Evolutionary conservation across 768 basidiomycete species (phyloP).

Genomic region (Dacryopinax primogenitus): DNA sequence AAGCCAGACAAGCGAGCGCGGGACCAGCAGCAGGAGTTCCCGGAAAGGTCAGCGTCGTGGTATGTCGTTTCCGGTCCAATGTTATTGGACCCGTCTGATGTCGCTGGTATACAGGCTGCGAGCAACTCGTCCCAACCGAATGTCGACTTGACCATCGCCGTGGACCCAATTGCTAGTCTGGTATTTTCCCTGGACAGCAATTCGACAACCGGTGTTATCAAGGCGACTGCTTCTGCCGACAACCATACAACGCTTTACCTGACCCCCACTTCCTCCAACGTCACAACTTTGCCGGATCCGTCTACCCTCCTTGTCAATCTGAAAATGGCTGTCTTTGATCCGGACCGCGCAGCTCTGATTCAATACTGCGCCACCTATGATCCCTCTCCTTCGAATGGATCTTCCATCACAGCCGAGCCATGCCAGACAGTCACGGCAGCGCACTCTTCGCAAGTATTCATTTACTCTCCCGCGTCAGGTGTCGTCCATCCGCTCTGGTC

Average conservation of each 20-base stretch:
- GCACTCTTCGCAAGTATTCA: neutral
- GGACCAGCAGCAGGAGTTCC: neutral
- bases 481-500: neutral
- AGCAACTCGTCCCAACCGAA: neutral
- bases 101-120: neutral
- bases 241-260: slow-evolving; percentile 2
- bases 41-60: slow-evolving; percentile 7
- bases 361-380: neutral
- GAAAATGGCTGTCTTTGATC: neutral
- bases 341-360: neutral
- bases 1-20: neutral
- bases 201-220: neutral
- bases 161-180: neutral
- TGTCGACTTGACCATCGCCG: neutral
- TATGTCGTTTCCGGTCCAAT: neutral
- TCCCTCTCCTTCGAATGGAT: neutral
- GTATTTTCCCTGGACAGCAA: neutral
- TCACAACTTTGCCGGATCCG: neutral
- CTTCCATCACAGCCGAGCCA: neutral
- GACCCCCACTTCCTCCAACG: neutral
- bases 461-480: neutral
- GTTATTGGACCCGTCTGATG: neutral
- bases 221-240: neutral
- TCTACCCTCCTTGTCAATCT: neutral
- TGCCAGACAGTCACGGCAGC: neutral